Evolutionary conservation across 768 basidiomycete species (phyloP), one percentile per base, ranked within the genome.

Genomic region (Kwoniella botswanensis): DNA sequence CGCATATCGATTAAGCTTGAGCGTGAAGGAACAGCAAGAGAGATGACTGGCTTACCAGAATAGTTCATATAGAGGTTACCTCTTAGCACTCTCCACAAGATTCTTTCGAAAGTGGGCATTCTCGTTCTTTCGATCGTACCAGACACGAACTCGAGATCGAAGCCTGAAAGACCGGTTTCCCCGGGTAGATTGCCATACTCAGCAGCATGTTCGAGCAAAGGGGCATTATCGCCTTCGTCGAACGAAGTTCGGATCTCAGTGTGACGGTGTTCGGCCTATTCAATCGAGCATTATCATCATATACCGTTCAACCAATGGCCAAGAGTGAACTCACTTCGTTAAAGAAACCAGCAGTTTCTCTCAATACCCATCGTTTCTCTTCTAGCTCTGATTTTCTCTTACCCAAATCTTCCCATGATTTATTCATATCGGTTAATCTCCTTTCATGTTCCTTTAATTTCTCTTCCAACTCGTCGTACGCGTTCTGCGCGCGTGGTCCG

Each of bases 21-120:
- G 35, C 6, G 35, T 29, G 0, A 58, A 21, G 22, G 13, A 42
- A 59, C 10, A 22, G 17, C 53, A 17, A 41, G 46, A 22, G 17
- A 2, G 63, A 18, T 44, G 6, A 52, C 17, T 15, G 13, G 68
- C 82, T 65, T 55, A 81, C 84, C 80, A 26, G 82, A 82, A 73
- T 84, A 85, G 85, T 98, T 99, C 96, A 99, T 98, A 86, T 96
- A 99, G 22, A 99, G 87, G 82, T 99, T 98, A 61, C 97, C 97
- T 70, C 97, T 91, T 21, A 98, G 88, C 43, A 98, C 93, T 76
- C 97, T 93, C 97, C 97, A 99, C 60, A 98, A 88, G 21, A 99
- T 93, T 18, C 97, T 91, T 85, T 99, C 97, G 65, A 99, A 98
- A 5, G 93, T 95, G 1, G 92, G 89, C 79, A 98, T 87, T 67